These are phyloP conservation scores for Talaromyces sp. DNA, from an alignment of 2,329 filamentous ascomycete genomes.

Conservation along the genomic window DNA sequence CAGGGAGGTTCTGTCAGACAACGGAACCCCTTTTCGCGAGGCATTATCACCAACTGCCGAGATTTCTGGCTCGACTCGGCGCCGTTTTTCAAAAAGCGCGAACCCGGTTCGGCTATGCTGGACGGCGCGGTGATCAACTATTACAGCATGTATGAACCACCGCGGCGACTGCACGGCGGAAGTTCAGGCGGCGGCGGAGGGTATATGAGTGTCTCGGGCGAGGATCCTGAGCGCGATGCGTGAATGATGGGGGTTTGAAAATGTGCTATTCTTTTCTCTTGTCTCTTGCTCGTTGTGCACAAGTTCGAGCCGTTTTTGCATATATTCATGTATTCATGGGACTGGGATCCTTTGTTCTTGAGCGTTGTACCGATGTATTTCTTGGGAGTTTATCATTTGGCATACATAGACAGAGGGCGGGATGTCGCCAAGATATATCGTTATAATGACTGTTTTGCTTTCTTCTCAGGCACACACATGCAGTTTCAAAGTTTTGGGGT, in stretches of 20 bases:
- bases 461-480: background rate
- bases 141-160: slow-evolving; percentile 81
- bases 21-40: slow-evolving; percentile 79
- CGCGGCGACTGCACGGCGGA: slow-evolving; percentile 56
- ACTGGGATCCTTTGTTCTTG: background rate
- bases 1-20: slow-evolving; percentile 55
- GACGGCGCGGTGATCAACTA: slow-evolving; percentile 81
- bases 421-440: background rate
- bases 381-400: background rate
- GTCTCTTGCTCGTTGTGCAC: background rate
- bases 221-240: slow-evolving; percentile 30
- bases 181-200: slow-evolving; percentile 42
- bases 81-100: slow-evolving; percentile 69
- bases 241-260: slow-evolving; percentile 10
- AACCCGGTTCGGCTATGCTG: slow-evolving; percentile 69
- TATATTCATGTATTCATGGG: background rate
- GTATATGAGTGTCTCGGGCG: slow-evolving; percentile 54
- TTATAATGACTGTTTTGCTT: background rate
- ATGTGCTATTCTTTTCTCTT: background rate
- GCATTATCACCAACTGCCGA: slow-evolving; percentile 80
- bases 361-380: background rate
- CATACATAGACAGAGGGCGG: background rate
- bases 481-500: background rate
- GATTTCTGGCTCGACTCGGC: slow-evolving; percentile 96
- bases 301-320: background rate